Base-by-base conservation (phyloP, 1,284 basidiomycete species). In the Flammula alnicola region DNA sequence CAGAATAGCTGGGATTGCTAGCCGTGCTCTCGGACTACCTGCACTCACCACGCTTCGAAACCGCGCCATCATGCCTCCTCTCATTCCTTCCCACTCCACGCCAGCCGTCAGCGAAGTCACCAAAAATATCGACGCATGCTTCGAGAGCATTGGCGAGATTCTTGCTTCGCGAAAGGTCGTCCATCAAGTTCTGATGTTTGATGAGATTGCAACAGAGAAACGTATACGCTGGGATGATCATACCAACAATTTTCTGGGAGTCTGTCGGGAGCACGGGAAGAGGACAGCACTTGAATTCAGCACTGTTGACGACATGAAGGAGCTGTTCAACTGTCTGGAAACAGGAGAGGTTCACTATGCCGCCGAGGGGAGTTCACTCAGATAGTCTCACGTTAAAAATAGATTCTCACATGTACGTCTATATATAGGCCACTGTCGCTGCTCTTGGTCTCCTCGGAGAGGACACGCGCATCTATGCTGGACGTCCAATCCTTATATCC, bases 251-350 rank as follows among this genome's bases (percentile, higher is more conserved):
- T 55, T 69, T 33, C 44, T 66, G 3, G 69, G 68, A 3, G 27
- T 63, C 0, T 70, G 67, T 42, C 44, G 63, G 11, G 59, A 70
- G 56, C 66, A 68, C 44, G 49, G 33, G 2, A 5, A 50, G 3
- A 48, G 44, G 2, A 47, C 46, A 3, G 36, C 50, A 7, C 49
- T 67, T 1, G 55, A 65, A 32, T 70, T 67, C 37, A 49, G 40
- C 10, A 51, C 40, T 23, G 40, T 58, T 14, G 29, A 44, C 1
- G 62, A 68, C n/a, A 35, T 63, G 10, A 57, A 63, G 16, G 45
- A 57, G 37, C 23, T 70, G 1, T 62, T 63, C 27, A 17, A 60
- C 8, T 27, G 25, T 1, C 20, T 68, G 19, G 38, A 60, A n/a
- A 42, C 53, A 5, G 55, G 48, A 4, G 44, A 65, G n/a, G 51